Base-by-base conservation (phyloP, 768 basidiomycete species). In the Neoboletus brunneissimus region DNA sequence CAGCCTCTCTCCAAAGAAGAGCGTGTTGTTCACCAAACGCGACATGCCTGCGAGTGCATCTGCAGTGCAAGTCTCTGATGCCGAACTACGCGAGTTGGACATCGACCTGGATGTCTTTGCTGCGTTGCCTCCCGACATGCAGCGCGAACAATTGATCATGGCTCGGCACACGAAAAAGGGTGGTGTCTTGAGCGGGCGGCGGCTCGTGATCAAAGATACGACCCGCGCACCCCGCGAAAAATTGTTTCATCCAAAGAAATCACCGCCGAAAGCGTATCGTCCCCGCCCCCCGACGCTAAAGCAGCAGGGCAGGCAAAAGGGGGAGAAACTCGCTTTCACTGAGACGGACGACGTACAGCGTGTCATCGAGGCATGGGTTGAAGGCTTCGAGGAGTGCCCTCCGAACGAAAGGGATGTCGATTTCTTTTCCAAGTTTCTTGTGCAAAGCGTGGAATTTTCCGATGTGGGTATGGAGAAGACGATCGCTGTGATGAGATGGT, bases 321-420 rank as follows among this genome's bases (percentile, higher is more conserved):
- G 79, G 25, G 80, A 84, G 69, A 86, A 83, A 64, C 56, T 84
- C 38, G 71, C 75, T 46, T 85, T 87, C 50, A 80, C 79, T 13
- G 84, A 88, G 64, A 80, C 84, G 22, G 81, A 81, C 25, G 91
- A 94, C 58, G 80, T 98, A 15, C 85, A 91, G 70, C 71, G 71
- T 5, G 77, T 88, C 22, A 78, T 98, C 40, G 85, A 86, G 60
- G 68, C 76, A 35, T 98, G 94, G 94, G 84, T 98, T 9, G 76
- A 81, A 44, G 72, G 77, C 1, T 87, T 89, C 56, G 71, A 72
- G 48, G 76, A 80, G 44, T 76, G 78, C 61, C 79, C 78, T n/a
- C 94, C 94, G 40, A 85, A 86, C 56, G 73, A 76, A 60, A 83
- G 79, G 68, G 94, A 97, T 61, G 77, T 93, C 2, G 83, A 86